phyloP scores from a whole-genome alignment of 495 filamentous ascomycete genomes.

The Parmelia sp. region DNA sequence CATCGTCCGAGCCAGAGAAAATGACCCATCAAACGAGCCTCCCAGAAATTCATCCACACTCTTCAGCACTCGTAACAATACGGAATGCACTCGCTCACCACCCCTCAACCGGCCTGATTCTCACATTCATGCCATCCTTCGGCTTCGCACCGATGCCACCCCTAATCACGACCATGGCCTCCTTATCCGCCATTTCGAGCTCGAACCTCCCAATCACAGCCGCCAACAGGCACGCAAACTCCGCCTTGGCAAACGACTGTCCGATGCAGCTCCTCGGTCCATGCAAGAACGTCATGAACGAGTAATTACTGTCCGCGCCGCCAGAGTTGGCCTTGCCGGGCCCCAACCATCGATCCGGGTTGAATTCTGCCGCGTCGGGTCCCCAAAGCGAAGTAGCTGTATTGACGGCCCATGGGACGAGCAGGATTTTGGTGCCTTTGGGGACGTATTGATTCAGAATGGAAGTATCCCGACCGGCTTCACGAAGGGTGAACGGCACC shows the following conservation, averaged over 20 bases:
- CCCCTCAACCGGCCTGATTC: constrained; percentile 52
- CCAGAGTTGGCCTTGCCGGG: constrained; percentile 44
- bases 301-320: constrained; percentile 57
- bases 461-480: constrained; percentile 55
- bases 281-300: constrained; percentile 77
- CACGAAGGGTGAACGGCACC: constrained; percentile 56
- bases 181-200: constrained; percentile 54
- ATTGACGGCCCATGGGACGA: constrained; percentile 57
- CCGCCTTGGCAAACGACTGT: constrained; percentile 69
- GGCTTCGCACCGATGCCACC: constrained; percentile 58
- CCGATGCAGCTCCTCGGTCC: constrained; percentile 81
- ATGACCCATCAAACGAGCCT: not conserved
- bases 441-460: constrained; percentile 52
- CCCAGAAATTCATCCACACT: not conserved
- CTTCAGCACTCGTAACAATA: not conserved
- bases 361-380: constrained; percentile 67
- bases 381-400: constrained; percentile 76
- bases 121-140: constrained; percentile 56
- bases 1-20: not conserved
- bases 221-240: constrained; percentile 78
- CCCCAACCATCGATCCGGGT: constrained; percentile 71
- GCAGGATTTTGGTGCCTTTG: constrained; percentile 46
- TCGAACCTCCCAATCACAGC: constrained; percentile 64
- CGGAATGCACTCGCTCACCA: constrained; percentile 42
- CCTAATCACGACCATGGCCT: constrained; percentile 53